Evolutionary conservation across 2,329 filamentous ascomycete species (phyloP).

Genomic region (Pyrenophora graminea): DNA sequence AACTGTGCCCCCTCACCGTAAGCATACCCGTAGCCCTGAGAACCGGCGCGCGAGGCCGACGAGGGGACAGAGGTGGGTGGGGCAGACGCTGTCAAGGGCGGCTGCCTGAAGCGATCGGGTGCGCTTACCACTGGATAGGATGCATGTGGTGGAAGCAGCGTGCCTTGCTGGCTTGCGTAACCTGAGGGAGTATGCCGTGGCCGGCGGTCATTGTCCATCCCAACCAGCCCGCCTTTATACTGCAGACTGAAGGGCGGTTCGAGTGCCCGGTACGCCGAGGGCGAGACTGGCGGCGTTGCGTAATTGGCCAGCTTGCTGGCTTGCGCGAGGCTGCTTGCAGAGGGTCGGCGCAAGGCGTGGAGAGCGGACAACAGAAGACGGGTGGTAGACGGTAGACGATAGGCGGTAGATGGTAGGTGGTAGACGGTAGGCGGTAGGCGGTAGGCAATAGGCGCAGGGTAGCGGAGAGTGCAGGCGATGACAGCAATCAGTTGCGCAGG

Average conservation of each 20-base stretch:
- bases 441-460: conserved; percentile 2
- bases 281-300: conserved; percentile 66
- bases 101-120: conserved; percentile 55
- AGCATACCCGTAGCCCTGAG: conserved; percentile 55
- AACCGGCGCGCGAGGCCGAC: conserved; percentile 44
- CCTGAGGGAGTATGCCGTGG: conserved; percentile 73
- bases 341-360: conserved; percentile 23
- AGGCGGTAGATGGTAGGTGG: neutral
- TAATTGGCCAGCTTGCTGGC: conserved; percentile 68
- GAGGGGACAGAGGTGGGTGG: conserved; percentile 50
- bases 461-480: conserved; percentile 6
- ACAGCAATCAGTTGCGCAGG: conserved; percentile 4
- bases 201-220: conserved; percentile 77
- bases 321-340: conserved; percentile 24
- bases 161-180: conserved; percentile 59
- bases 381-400: too few species aligned
- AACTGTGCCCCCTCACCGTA: conserved; percentile 60
- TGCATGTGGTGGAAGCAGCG: conserved; percentile 50
- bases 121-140: conserved; percentile 52
- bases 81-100: conserved; percentile 49
- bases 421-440: neutral
- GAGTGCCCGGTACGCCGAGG: conserved; percentile 64
- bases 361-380: neutral
- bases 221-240: conserved; percentile 58
- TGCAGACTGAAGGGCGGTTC: conserved; percentile 63